phyloP scores from a whole-genome alignment of 139 green algal genomes.

The Marvania coccoides region DNA sequence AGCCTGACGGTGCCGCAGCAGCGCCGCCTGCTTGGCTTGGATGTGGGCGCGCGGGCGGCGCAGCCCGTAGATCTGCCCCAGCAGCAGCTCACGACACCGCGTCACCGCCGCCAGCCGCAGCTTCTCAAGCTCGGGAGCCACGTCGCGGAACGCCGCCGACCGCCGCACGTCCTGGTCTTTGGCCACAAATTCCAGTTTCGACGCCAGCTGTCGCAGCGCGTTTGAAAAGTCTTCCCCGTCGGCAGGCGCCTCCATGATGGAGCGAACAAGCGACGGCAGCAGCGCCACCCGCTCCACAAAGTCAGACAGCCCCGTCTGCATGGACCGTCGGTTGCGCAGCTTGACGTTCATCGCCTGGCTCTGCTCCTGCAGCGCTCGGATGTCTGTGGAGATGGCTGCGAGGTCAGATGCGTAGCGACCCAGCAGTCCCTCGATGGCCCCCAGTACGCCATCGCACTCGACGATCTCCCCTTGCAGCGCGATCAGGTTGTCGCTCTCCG shows the following conservation, averaged over 20 bases:
- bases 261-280: conserved; percentile 70
- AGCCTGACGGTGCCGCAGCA: conserved; percentile 83
- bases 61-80: conserved; percentile 71
- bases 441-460: conserved; percentile 82
- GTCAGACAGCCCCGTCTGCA: conserved; percentile 30
- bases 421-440: conserved; percentile 82
- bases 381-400: conserved; percentile 67
- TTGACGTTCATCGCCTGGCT: conserved; percentile 74
- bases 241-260: conserved; percentile 68
- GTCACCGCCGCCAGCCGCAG: conserved; percentile 69
- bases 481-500: conserved; percentile 83
- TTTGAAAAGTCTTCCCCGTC: conserved; percentile 66
- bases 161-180: conserved; percentile 18
- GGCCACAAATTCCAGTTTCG: conserved; percentile 69
- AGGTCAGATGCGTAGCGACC: conserved; percentile 78
- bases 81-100: conserved; percentile 47
- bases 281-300: conserved; percentile 84
- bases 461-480: conserved; percentile 79
- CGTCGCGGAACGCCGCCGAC: conserved; percentile 52
- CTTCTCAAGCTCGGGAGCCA: conserved; percentile 83
- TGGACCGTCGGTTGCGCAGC: conserved; percentile 72
- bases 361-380: conserved; percentile 79
- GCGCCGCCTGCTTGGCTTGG: conserved; percentile 80
- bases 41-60: conserved; percentile 93
- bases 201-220: conserved; percentile 53